Conservation (phyloP, 2,329 filamentous ascomycete genomes). For the Arthrobotrys entomopaga region DNA sequence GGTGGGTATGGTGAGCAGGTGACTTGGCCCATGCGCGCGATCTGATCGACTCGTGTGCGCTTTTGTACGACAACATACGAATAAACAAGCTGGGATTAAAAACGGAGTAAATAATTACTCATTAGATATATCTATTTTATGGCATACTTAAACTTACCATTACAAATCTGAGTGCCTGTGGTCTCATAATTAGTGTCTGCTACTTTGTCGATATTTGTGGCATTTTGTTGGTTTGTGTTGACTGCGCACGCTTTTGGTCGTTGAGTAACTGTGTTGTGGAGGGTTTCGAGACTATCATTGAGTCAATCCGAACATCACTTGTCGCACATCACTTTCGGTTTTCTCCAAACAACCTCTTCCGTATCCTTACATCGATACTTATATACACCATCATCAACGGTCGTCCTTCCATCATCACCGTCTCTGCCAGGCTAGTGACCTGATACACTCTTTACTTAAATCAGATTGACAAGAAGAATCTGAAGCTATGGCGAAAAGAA, state of each 20-base stretch:
- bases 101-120: too few species aligned
- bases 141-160: too few species aligned
- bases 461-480: not conserved
- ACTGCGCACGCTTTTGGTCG: too few species aligned
- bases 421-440: not conserved
- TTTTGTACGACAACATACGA: not conserved
- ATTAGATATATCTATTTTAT: too few species aligned
- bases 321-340: too few species aligned
- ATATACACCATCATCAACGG: not conserved
- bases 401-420: not conserved
- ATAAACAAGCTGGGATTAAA: too few species aligned
- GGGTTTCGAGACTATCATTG: too few species aligned
- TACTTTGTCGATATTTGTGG: too few species aligned
- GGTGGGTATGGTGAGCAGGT: constrained; percentile 19
- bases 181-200: too few species aligned
- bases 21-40: constrained; percentile 18
- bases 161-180: too few species aligned
- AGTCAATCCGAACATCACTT: not conserved
- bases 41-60: constrained; percentile 11
- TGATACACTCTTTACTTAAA: constrained; percentile 7
- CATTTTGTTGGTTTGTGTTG: too few species aligned
- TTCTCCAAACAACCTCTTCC: not conserved
- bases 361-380: not conserved
- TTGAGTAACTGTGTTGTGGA: not conserved
- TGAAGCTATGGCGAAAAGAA: constrained; percentile 48